Percentiles rank a stretch among this genome's conserved stretches.
Evolutionary conservation across 2,329 filamentous ascomycete species (phyloP).

Genomic region (Coniosporium tulheliwenetii): DNA sequence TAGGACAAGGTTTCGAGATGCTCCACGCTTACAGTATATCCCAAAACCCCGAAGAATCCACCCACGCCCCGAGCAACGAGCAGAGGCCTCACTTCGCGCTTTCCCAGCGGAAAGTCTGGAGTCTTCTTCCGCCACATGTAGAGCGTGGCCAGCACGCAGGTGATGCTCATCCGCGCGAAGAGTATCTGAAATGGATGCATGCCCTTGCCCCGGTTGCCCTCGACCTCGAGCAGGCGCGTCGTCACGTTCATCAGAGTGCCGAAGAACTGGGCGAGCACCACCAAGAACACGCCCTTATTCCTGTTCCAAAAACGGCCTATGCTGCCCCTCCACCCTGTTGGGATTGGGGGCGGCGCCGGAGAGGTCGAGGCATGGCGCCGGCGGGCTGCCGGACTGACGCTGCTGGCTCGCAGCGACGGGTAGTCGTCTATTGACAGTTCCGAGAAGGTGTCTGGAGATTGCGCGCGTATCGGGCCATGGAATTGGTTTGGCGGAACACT

Average conservation of each 20-base stretch:
- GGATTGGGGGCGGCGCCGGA: constrained; percentile 12
- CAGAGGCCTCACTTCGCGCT: constrained; percentile 48
- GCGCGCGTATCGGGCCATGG: constrained; percentile 15
- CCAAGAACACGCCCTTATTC: constrained; percentile 59
- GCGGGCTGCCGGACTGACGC: constrained; percentile 4
- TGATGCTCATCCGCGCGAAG: constrained; percentile 65
- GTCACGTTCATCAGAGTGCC: constrained; percentile 74
- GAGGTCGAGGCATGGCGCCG: constrained; percentile 1
- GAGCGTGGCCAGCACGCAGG: constrained; percentile 44
- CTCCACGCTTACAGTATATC: constrained; percentile 41
- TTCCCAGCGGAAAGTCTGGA: constrained; percentile 55
- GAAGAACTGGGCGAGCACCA: constrained; percentile 65
- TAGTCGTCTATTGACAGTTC: constrained; percentile 17
- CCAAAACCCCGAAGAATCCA: constrained; percentile 69
- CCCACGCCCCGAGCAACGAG: constrained; percentile 52
- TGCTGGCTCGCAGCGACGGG: constrained; percentile 2
- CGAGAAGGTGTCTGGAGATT: constrained; percentile 28
- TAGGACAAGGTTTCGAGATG: constrained; percentile 10
- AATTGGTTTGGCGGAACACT: neutral
- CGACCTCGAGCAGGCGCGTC: constrained; percentile 56
- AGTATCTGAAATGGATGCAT: constrained; percentile 78
- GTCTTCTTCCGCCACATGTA: constrained; percentile 63
- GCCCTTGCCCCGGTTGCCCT: constrained; percentile 47
- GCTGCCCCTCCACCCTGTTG: no score
- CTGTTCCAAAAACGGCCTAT: constrained; percentile 36